Percentiles rank a stretch among this genome's conserved stretches.
phyloP scores from a whole-genome alignment of 2,329 filamentous ascomycete species.

The Talaromyces sp. region DNA sequence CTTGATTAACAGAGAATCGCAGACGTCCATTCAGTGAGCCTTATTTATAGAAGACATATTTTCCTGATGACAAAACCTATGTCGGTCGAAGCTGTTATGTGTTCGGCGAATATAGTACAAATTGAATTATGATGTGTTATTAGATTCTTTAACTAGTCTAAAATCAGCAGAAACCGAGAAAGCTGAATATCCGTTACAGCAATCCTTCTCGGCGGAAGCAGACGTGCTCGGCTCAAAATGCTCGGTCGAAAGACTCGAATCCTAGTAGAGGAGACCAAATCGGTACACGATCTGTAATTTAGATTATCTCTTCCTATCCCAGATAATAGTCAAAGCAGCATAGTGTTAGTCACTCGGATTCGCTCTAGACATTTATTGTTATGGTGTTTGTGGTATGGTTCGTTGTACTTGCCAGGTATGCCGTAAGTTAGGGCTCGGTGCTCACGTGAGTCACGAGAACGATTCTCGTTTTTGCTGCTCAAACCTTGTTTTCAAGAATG shows the following conservation, averaged over 20 bases:
- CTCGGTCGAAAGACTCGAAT: background rate
- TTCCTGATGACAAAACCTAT: background rate
- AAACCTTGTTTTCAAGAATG: too few species aligned
- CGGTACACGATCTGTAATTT: too few species aligned
- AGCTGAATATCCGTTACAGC: background rate
- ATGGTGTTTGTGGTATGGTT: background rate
- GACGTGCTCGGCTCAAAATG: background rate
- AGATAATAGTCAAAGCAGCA: too few species aligned
- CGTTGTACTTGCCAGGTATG: background rate
- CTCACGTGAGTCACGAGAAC: background rate
- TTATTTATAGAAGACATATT: background rate
- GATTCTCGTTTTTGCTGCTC: too few species aligned
- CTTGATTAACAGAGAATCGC: too few species aligned
- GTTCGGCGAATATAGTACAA: background rate
- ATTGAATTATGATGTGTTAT: background rate
- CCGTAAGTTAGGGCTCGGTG: background rate
- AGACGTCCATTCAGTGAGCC: background rate
- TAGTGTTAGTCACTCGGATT: too few species aligned
- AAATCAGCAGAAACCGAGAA: background rate
- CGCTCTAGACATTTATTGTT: background rate
- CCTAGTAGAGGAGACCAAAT: background rate
- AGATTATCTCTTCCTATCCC: too few species aligned
- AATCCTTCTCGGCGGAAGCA: background rate
- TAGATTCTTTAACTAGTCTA: background rate
- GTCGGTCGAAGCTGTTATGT: background rate